A percentile compares a stretch with the other conserved stretches of the same genome.
Conservation (phyloP, 2,329 filamentous ascomycete genomes). For the Paecilomyces fulvus region DNA sequence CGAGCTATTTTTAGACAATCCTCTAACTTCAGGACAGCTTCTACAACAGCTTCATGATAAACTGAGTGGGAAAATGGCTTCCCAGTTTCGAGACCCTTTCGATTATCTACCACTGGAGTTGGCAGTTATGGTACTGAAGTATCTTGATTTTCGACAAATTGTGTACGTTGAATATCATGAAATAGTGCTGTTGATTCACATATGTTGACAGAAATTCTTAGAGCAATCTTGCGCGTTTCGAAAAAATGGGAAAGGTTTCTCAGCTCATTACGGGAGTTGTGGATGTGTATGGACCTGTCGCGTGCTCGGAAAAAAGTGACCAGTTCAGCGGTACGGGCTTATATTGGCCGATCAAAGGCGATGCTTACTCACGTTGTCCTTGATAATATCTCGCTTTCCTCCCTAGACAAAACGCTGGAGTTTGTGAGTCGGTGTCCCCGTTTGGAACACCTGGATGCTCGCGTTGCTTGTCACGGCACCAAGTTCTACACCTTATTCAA, state of each 20-base stretch:
- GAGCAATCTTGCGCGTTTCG: slow-evolving; percentile 45
- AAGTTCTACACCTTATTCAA: slow-evolving; percentile 19
- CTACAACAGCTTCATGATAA: slow-evolving; percentile 41
- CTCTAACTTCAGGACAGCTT: slow-evolving; percentile 20
- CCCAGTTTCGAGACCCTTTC: slow-evolving; percentile 40
- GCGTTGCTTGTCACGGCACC: slow-evolving; percentile 10
- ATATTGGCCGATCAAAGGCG: slow-evolving; percentile 26
- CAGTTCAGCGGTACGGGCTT: slow-evolving; percentile 24
- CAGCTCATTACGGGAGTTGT: slow-evolving; percentile 38
- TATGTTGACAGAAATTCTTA: slow-evolving; percentile 10
- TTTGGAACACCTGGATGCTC: slow-evolving; percentile 24
- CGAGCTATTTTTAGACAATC: neutral
- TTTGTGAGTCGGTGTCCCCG: slow-evolving; percentile 26
- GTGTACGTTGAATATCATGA: slow-evolving; percentile 26
- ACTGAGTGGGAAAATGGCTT: slow-evolving; percentile 23
- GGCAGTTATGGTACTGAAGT: slow-evolving; percentile 42
- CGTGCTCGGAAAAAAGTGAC: slow-evolving; percentile 36
- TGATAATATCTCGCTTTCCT: slow-evolving; percentile 18
- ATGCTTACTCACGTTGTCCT: slow-evolving; percentile 24
- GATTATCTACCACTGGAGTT: slow-evolving; percentile 47
- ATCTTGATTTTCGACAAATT: slow-evolving; percentile 45
- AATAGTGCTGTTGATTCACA: neutral
- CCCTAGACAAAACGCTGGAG: slow-evolving; percentile 18
- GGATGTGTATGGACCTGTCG: slow-evolving; percentile 47
- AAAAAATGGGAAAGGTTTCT: slow-evolving; percentile 48